Evolutionary conservation across 1,284 basidiomycete genomes (phyloP), one percentile per base, ranked within the genome.

Genomic region (Athelia sp.): DNA sequence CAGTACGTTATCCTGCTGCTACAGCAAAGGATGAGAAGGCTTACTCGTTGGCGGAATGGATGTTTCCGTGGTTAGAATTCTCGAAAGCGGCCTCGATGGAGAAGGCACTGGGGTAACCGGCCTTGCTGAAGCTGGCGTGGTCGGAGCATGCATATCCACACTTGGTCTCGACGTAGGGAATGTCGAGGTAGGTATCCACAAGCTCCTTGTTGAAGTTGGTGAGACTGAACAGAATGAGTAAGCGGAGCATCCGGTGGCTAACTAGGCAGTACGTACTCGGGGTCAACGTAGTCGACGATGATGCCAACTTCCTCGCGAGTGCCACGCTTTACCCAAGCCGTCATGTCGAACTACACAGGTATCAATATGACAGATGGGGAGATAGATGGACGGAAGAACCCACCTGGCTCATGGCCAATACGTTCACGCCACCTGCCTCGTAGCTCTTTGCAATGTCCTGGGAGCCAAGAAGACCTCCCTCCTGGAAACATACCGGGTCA

Each of bases 121-220:
- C 90, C 72, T 89, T 92, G 53, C 68, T 70, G 88, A 90, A 95
- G 38, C 88, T 90, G 52, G 91, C 88, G 60, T 91, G 88, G 65
- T 98, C 96, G 54, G 88, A 92, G 72, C 93, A 98, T 17, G 93
- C 94, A 64, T 98, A 98, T 26, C 94, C 93, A 67, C 94, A 95
- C 74, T 89, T 73, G 46, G 89, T 91, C 71, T 86, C 79, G 19
- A 79, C 84, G 57, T 77, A 90, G 26, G 88, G 88, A 56, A 91
- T 89, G 58, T 79, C 74, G 46, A 90, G 78, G 65, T 98, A 98
- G 50, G 75, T 65, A 23, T 88, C 78, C 3, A 96, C 81, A 23
- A 91, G 73, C 51, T 77, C 66, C 69, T 82, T 87, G 68, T 98
- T 86, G 68, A 90, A 90, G 38, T 79, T 68, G 4, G 93, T 96